phyloP scores from a whole-genome alignment of 2,329 filamentous ascomycete species.

The Cryphonectria japonica region DNA sequence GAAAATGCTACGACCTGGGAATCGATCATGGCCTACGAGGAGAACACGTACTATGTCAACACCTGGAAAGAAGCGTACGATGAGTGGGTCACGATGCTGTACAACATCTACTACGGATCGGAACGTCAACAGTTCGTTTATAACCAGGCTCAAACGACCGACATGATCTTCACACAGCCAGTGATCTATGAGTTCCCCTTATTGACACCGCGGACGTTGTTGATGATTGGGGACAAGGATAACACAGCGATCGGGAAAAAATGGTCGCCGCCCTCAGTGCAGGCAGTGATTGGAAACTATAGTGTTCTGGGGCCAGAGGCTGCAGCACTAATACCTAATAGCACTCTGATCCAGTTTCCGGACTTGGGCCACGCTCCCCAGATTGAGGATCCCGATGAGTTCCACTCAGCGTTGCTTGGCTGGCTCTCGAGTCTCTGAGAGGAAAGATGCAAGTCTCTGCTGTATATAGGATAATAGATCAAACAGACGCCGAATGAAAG shows the following conservation, averaged over 20 bases:
- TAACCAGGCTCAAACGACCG: conserved; percentile 55
- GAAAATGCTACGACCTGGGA: conserved; percentile 48
- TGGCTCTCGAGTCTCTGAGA: conserved; percentile 43
- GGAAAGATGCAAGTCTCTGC: neutral
- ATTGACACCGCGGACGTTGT: conserved; percentile 49
- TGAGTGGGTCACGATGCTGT: conserved; percentile 59
- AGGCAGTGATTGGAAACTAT: conserved; percentile 52
- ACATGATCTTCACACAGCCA: conserved; percentile 58
- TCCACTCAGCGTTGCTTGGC: conserved; percentile 49
- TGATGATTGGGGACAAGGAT: conserved; percentile 56
- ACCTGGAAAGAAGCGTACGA: conserved; percentile 55
- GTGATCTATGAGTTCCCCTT: conserved; percentile 54
- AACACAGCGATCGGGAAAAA: conserved; percentile 59
- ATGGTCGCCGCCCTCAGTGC: conserved; percentile 51
- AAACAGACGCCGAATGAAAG: neutral
- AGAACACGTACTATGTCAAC: conserved; percentile 52
- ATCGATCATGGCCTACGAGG: conserved; percentile 51
- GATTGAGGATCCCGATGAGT: conserved; percentile 52
- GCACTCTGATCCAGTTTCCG: conserved; percentile 50
- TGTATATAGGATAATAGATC: too few relatives aligned
- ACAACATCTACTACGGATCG: conserved; percentile 53
- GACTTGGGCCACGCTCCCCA: conserved; percentile 57
- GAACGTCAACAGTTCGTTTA: conserved; percentile 47
- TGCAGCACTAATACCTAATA: conserved; percentile 47
- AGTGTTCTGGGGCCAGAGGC: conserved; percentile 52